Evolutionary conservation across 495 filamentous ascomycete genomes (phyloP), one percentile per base, ranked within the genome.

Genomic region (Podospora fimiseda): DNA sequence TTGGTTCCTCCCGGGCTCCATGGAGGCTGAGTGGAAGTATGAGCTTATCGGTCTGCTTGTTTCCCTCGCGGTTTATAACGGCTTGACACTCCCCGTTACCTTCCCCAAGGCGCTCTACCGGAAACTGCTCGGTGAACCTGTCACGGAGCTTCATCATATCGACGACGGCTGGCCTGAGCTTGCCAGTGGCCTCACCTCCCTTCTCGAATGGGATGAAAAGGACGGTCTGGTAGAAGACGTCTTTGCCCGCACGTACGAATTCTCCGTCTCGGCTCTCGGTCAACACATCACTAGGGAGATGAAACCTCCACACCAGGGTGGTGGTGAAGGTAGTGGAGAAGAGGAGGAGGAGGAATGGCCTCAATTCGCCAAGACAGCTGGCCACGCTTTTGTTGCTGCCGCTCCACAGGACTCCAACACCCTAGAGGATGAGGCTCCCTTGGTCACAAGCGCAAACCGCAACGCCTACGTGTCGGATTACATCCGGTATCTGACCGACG

Each of bases 11-110:
- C 87, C 92, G 0, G 82, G 81, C 9, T 87, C 89, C 1, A 65
- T 85, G 33, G 90, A 93, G 60, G 85, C 87, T 1, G 70, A 88
- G 4, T 91, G 92, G 77, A 92, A 91, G 57, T 96, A 87, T 62
- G 91, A 98, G 66, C 78, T 96, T 2, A 70, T 96, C 27, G 93
- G 93, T 2, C 64, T 95, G n/a, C 66, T 96, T 41, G 77, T 95
- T 52, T 91, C 86, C 0, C 72, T 98, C 2, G 93, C 93, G n/a
- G 77, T 96, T 16, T 96, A 95, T 70, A 98, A 97, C 57, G 91
- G 91, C 1, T 75, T 96, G 16, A 95, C 89, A 0, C 74, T 98
- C 1, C 92, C 92, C 1, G 74, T 96, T 50, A 94, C 83, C 3
- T 90, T 98, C 55, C 93, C 93, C 5, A 79, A 78, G 44, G 84